Evolutionary conservation across 495 filamentous ascomycete species (phyloP), one percentile per base, ranked within the genome.

Genomic region (Penicillium longicatenatum): DNA sequence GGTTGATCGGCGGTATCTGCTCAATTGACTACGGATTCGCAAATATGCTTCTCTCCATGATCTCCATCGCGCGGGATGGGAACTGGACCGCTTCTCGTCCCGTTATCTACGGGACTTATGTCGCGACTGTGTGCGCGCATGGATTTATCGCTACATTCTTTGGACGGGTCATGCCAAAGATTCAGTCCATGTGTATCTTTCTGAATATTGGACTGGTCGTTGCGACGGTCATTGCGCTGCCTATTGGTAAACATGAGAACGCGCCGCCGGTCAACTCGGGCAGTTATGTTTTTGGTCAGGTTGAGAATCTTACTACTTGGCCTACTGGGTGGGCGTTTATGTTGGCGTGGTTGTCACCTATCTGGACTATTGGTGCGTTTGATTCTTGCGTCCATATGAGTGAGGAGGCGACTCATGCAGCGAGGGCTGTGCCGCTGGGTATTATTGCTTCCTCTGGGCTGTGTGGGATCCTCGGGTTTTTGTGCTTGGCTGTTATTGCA

Each of bases 291-390:
- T 79, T 73, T 44, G 72, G 72, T 0, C 52, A 72, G 5, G 57
- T 74, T 0, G 71, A 78, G 20, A 89, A 89, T 52, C 58, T 82
- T 8, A 88, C 84, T 0, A 77, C 80, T 3, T 89, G 86, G 82
- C 80, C 83, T 0, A 72, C 73, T 0, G 83, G 83, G 4, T 86
- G 82, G 83, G 73, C 84, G 0, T 89, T 88, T 60, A 87, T 89
- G 73, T 64, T 89, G 24, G 66, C 81, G 7, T 88, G 86, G 86
- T 71, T 89, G 6, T 77, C 71, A 14, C 85, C 86, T 0, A 88
- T 89, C 49, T 89, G 86, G 86, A 86, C 84, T 0, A 86, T 88
- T 57, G 85, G 84, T 0, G 78, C 69, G 0, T 81, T 82, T 35
- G 77, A 82, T 63, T 75, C 72, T 0, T 82, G 81, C 48, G 78